A percentile compares a stretch with the other conserved stretches of the same genome.
These are phyloP conservation scores for Schizochytrium sp. DNA, from an alignment of 108 stramenopile species.

Conservation along the genomic window DNA sequence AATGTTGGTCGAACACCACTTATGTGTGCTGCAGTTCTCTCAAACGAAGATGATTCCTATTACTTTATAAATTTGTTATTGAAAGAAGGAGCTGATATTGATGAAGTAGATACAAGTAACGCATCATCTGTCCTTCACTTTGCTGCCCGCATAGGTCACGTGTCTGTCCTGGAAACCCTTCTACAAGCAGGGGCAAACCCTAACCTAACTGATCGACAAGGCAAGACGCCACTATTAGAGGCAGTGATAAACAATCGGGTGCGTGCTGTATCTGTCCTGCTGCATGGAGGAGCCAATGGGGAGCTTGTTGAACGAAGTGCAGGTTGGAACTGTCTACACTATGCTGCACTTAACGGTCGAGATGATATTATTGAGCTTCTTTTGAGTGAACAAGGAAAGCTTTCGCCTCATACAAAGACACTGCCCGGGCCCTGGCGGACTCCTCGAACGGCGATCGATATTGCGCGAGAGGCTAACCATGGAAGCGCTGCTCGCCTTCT, in stretches of 20 bases:
- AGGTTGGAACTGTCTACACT: slow-evolving; percentile 45
- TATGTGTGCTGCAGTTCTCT: slow-evolving; percentile 10
- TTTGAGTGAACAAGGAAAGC: not conserved
- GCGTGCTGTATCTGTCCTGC: not conserved
- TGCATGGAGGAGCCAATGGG: not conserved
- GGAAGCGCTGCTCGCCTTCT: not conserved
- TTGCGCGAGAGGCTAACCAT: slow-evolving; percentile 39
- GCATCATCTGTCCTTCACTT: slow-evolving; percentile 24
- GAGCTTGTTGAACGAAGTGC: not conserved
- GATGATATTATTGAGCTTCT: slow-evolving; percentile 34
- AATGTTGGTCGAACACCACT: slow-evolving; percentile 2
- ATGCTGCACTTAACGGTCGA: slow-evolving; percentile 5
- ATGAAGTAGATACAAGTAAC: not conserved
- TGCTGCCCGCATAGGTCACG: slow-evolving; percentile 13
- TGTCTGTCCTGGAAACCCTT: not conserved
- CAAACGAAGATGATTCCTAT: not conserved
- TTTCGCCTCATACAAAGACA: not conserved
- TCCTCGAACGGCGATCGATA: slow-evolving; percentile 38
- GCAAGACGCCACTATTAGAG: slow-evolving; percentile 27
- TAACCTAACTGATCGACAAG: not conserved
- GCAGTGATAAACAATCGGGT: not conserved
- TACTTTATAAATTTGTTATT: slow-evolving; percentile 1
- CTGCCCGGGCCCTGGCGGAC: slow-evolving; percentile 31
- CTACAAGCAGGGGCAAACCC: not conserved
- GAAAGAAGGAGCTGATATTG: slow-evolving; percentile 1